A percentile compares a stretch with the other conserved stretches of the same genome.
phyloP scores from a whole-genome alignment of 177 flowering plant genomes.

The Tripterygium wilfordii region DNA sequence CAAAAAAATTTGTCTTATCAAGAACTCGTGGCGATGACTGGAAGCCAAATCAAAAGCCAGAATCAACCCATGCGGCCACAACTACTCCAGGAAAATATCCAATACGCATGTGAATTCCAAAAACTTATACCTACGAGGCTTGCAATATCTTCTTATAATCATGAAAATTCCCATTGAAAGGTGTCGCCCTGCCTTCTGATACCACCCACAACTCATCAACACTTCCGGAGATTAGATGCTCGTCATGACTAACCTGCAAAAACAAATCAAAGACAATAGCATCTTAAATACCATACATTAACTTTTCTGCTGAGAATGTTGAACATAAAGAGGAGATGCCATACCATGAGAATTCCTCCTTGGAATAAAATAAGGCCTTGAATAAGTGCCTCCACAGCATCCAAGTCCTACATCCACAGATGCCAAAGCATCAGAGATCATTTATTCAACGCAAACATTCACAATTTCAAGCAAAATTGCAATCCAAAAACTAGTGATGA shows the following conservation, averaged over 20 bases:
- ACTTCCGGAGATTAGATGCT: constrained; percentile 94
- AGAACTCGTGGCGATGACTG: too few relatives aligned
- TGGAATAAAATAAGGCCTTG: constrained; percentile 98
- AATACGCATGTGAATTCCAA: background rate
- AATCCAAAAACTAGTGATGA: too few relatives aligned
- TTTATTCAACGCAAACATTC: too few relatives aligned
- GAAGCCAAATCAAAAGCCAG: too few relatives aligned
- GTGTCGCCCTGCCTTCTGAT: constrained; percentile 64
- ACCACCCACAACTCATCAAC: constrained; percentile 97
- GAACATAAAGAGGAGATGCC: background rate
- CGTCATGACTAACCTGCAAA: constrained; percentile 95
- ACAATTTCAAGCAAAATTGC: too few relatives aligned
- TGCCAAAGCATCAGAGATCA: too few relatives aligned
- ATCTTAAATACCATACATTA: background rate
- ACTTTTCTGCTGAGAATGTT: too few relatives aligned
- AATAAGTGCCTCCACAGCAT: constrained; percentile 98
- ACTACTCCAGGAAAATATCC: background rate
- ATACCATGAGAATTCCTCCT: constrained; percentile 98
- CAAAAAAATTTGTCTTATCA: too few relatives aligned
- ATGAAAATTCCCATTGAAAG: constrained; percentile 78
- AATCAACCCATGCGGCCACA: too few relatives aligned
- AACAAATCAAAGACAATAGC: background rate
- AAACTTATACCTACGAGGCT: constrained; percentile 12
- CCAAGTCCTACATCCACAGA: constrained; percentile 93
- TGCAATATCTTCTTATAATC: constrained; percentile 90